Base-by-base conservation (phyloP, 2,329 filamentous ascomycete species). In the Neofusicoccum ribis region DNA sequence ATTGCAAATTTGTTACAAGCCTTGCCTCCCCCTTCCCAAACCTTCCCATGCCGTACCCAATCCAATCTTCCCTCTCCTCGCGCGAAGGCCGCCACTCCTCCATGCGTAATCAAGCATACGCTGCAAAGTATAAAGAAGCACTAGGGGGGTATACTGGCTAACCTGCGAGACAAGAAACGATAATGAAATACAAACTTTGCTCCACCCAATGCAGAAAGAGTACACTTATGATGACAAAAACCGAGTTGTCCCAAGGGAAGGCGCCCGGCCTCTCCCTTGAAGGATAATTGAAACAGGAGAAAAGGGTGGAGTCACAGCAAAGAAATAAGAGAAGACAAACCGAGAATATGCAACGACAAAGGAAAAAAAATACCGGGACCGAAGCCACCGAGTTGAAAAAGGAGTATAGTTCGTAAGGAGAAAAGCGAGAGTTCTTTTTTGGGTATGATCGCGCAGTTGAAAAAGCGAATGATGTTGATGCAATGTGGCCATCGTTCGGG, bases 101-200 rank as follows among this genome's bases (percentile, higher is more conserved):
- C 56, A 44, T 60, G 56, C 56, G 56, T 47, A 60, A 37, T 9
- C 41, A 47, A 60, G 56, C 56, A 31, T 47, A 60, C 56, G 56
- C 56, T 60, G 56, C 56, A 60, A 60, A 60, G 36, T 46, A 60
- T 37, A 47, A 31, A 60, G n/a, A 60, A 60, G 56, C 56, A 60
- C 56, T 37, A 47, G 49, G 56, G 56, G 50, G 56, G 56, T 60
- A 60, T 60, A 60, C 41, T 47, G 43, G 56, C 56, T 52, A 52
- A 63, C 60, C 60, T 63, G 46, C 37, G 46, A 63, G 60, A 51
- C 60, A 62, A 51, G 20, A 50, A 61, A 39, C 17, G 15, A 15
- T 2, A 47, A 61, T 20, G 34, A 51, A 61, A 61, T 7, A n/a
- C 51, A 51, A 15, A 51, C 46, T 60, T 49, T 62, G 44, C 59